Evolutionary conservation across 2,329 filamentous ascomycete species (phyloP).

Genomic region (Hypoxylon sp.): DNA sequence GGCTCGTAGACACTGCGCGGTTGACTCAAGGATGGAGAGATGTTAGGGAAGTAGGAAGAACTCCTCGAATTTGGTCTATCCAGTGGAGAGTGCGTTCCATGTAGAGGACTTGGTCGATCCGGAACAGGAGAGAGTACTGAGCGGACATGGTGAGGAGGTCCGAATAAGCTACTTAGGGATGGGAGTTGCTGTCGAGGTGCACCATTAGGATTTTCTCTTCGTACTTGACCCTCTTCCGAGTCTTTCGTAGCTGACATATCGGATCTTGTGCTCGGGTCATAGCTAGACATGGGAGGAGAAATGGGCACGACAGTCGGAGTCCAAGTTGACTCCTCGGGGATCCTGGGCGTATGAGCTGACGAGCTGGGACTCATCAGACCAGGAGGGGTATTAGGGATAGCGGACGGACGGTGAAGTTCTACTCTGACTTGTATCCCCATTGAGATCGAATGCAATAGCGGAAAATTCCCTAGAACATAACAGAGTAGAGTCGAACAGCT

Average conservation of each 20-base stretch:
- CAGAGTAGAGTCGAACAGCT: conserved; percentile 24
- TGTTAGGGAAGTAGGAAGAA: conserved; percentile 63
- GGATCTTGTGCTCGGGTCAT: conserved; percentile 63
- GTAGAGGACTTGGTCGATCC: conserved; percentile 60
- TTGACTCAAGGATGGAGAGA: conserved; percentile 57
- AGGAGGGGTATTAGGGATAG: conserved; percentile 65
- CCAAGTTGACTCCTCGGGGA: conserved; percentile 62
- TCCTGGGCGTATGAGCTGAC: conserved; percentile 62
- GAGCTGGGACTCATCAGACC: conserved; percentile 67
- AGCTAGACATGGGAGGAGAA: conserved; percentile 70
- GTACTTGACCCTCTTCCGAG: conserved; percentile 55
- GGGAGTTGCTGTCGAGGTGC: conserved; percentile 64
- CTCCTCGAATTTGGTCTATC: conserved; percentile 60
- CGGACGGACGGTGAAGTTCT: conserved; percentile 65
- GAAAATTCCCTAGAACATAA: conserved; percentile 44
- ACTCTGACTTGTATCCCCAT: conserved; percentile 68
- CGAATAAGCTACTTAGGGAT: conserved; percentile 69
- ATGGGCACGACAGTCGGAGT: conserved; percentile 57
- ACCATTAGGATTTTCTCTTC: conserved; percentile 52
- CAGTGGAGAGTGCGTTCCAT: conserved; percentile 60
- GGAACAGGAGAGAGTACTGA: conserved; percentile 61
- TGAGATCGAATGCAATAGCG: conserved; percentile 54
- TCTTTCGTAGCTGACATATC: conserved; percentile 60
- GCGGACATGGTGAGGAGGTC: conserved; percentile 60
- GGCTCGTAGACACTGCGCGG: conserved; percentile 63